Evolutionary conservation across 495 filamentous ascomycete genomes (phyloP), one percentile per base, ranked within the genome.

Genomic region (Astrothelium subdiscretum): DNA sequence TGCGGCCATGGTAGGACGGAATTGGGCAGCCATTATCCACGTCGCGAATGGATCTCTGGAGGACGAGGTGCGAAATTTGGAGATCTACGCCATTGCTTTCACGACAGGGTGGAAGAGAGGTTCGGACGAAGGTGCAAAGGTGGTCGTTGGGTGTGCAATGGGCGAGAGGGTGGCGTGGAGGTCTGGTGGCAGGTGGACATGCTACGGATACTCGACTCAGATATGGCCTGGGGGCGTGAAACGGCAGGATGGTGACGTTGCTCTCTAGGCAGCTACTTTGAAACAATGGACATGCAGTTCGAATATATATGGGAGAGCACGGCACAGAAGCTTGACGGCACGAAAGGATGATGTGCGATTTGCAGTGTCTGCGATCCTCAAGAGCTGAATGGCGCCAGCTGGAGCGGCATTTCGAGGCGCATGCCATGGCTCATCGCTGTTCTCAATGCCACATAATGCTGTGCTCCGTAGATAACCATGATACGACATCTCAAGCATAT

Each of bases 1-100:
- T 35, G 69, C 62, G 31, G 71, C 32, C 52, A 64, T 29, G 62
- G 66, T 59, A 58, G 68, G 48, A 54, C 29, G 48, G 48, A 27
- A 29, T 29, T 54, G 48, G 29, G 48, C 20, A 20, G 48, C 48
- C 48, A 54, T 54, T 29, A 2, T 54, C 48, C 15, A 54, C 12
- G 24, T 54, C 24, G 20, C 22, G 24, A 29, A 15, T 2, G 15
- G 20, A 20, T 54, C 48, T 29, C 48, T 29, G 48, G 29, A 54
- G 24, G 2, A 29, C 12, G 5, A 8, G 8, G 3, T 54, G 5
- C 11, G 24, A 10, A 5, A 3, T 27, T 15, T 29, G 3, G 20
- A 54, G 6, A 29, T 10, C 15, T 54, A 54, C 8, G 29, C 29
- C 48, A 54, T 54, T 15, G 48, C 24, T 26, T 29, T 5, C 10